Conservation (phyloP, 805 yeast genomes). For the Ogataea ganodermae region DNA sequence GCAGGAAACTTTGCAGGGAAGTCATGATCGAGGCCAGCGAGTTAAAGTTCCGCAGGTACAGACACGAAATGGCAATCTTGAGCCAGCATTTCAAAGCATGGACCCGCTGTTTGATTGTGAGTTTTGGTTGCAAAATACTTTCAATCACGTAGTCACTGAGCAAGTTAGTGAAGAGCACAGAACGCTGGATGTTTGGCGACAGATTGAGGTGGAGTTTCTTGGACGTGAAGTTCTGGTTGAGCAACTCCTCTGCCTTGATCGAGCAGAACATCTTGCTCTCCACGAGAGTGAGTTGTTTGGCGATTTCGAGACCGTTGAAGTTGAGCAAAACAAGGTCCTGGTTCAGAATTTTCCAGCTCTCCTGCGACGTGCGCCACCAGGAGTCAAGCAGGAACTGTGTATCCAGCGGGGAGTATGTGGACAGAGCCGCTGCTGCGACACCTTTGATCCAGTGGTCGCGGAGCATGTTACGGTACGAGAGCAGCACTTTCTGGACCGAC, state of each 20-base stretch:
- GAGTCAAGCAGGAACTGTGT: conserved; percentile 41
- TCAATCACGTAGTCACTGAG: conserved; percentile 74
- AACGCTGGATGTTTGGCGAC: conserved; percentile 63
- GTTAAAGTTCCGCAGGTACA: conserved; percentile 73
- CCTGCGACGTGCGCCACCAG: conserved; percentile 55
- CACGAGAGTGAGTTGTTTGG: conserved; percentile 73
- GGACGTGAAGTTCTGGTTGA: conserved; percentile 63
- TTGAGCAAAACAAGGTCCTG: conserved; percentile 55
- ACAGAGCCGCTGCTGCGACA: conserved; percentile 3
- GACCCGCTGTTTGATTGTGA: conserved; percentile 50
- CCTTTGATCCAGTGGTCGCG: conserved; percentile 46
- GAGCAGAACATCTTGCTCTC: conserved; percentile 67
- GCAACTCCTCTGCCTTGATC: conserved; percentile 64
- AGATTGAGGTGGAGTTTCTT: conserved; percentile 57
- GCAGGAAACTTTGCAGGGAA: conserved; percentile 68
- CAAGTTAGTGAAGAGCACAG: conserved; percentile 68
- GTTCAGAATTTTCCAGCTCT: conserved; percentile 58
- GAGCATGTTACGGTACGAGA: conserved; percentile 55
- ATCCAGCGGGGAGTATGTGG: conserved; percentile 32
- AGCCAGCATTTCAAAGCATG: conserved; percentile 68
- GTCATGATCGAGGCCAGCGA: conserved; percentile 80
- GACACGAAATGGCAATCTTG: conserved; percentile 69
- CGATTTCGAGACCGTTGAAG: conserved; percentile 70
- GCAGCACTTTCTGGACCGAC: conserved; percentile 51
- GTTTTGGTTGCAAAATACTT: conserved; percentile 57